Base-by-base conservation (phyloP, 257 asterid genomes). In the Solanum megistacrolobum region DNA sequence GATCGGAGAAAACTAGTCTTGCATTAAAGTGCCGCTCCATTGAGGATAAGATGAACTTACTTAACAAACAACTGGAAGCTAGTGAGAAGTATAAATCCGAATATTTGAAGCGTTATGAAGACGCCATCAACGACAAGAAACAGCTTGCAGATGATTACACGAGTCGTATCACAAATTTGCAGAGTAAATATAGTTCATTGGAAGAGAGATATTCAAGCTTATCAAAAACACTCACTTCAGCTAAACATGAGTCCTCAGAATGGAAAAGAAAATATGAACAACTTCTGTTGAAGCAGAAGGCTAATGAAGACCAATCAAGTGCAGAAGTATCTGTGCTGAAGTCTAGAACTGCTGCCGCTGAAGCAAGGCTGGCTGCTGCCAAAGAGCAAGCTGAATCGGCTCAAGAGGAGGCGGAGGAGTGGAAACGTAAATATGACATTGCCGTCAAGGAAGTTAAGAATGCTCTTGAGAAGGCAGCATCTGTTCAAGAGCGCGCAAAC, bases 341-440 rank as follows among this genome's bases (percentile, higher is more conserved):
- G 89, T 96, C 99, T 36, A 94, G 92, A 91, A 92, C 94, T 83
- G 93, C 98, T 89, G 99, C 99, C 72, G 98, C 99, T 78, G 99
- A 95, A 88, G 99, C 99, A 86, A 94, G 99, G 89, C 90, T 97
- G 65, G 98, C 96, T 79, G 99, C 99, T 85, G 97, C 99, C 86
- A 94, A 92, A 88, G 99, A 97, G 91, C 95, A 94, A 88, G 95
- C 98, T 60, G 95, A 94, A 41, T 96, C 99, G 83, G 98, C 99
- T 48, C 93, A 91, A 86, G 99, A 97, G 90, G 99, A 96, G 92
- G 98, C 99, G 5, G 96, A 93, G 89, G 99, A 97, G 92, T 97
- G 99, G 99, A 93, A 93, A 91, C 96, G 98, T 55, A 97, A 97
- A 86, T 97, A 93, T 89, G 99, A 94, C 65, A 89, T 94, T 92